Percentiles rank a stretch among this genome's conserved stretches.
Conservation (phyloP, 2,329 filamentous ascomycete species). For the Aureobasidium sp. region DNA sequence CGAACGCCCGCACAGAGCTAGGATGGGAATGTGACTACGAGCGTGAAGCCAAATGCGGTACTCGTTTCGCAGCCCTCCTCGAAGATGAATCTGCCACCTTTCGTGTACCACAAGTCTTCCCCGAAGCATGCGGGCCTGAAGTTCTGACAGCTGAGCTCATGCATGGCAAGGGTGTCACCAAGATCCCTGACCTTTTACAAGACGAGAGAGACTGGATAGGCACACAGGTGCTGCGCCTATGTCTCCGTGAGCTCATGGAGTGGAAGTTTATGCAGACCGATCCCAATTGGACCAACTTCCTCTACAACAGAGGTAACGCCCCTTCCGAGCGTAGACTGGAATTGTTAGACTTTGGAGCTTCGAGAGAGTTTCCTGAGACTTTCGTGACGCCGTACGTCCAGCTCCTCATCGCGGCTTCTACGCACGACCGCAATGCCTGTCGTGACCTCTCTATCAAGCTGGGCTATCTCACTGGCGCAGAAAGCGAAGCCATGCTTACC, state of each 20-base stretch:
- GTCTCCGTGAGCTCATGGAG: constrained; percentile 84
- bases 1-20: constrained; percentile 84
- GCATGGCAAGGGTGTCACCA: constrained; percentile 77
- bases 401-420: constrained; percentile 72
- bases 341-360: constrained; percentile 91
- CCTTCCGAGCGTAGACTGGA: constrained; percentile 54
- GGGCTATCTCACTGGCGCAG: constrained; percentile 87
- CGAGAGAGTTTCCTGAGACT: constrained; percentile 69
- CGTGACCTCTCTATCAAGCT: constrained; percentile 64
- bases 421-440: constrained; percentile 57
- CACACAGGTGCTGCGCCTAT: constrained; percentile 84
- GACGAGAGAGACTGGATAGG: constrained; percentile 92
- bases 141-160: constrained; percentile 93
- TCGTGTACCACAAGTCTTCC: constrained; percentile 67
- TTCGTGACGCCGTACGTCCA: constrained; percentile 77
- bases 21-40: constrained; percentile 96
- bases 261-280: constrained; percentile 99
- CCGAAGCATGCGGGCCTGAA: constrained; percentile 73
- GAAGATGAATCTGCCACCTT: constrained; percentile 67
- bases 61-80: constrained; percentile 71
- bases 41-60: constrained; percentile 76
- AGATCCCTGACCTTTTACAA: constrained; percentile 64
- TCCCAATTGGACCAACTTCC: constrained; percentile 98
- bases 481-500: constrained; percentile 77
- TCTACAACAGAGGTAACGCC: constrained; percentile 41